Evolutionary conservation across 2,329 filamentous ascomycete genomes (phyloP).

Genomic region (Penicillium sp.): DNA sequence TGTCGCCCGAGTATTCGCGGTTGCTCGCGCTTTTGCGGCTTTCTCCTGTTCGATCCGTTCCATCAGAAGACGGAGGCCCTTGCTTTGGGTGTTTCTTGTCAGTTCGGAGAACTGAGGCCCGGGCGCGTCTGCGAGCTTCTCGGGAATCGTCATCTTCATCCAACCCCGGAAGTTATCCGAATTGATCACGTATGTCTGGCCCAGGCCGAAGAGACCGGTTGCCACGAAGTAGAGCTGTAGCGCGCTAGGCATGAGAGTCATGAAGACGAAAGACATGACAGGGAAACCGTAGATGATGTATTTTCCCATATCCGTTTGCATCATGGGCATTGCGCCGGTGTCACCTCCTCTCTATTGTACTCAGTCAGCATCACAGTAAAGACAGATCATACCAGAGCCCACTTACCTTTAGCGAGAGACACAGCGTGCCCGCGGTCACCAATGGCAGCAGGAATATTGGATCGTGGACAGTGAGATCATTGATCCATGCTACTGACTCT

Average conservation of each 20-base stretch:
- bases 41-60: conserved; percentile 17
- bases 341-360: conserved; percentile 38
- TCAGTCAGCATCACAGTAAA: not conserved
- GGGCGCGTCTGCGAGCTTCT: not conserved
- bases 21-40: conserved; percentile 6
- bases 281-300: conserved; percentile 49
- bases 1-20: conserved; percentile 1
- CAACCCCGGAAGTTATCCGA: conserved; percentile 30
- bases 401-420: conserved; percentile 57
- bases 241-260: conserved; percentile 53
- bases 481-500: conserved; percentile 73
- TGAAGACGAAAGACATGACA: conserved; percentile 51
- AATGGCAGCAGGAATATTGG: conserved; percentile 73
- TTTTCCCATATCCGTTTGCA: conserved; percentile 30
- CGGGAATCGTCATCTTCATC: conserved; percentile 26
- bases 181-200: conserved; percentile 48
- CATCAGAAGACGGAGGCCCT: conserved; percentile 18
- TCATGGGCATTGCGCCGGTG: conserved; percentile 33
- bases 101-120: not conserved
- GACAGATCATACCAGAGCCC: not conserved
- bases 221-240: conserved; percentile 62
- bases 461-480: conserved; percentile 70
- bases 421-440: conserved; percentile 55
- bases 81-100: conserved; percentile 8
- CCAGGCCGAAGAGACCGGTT: conserved; percentile 35